phyloP scores from a whole-genome alignment of 495 filamentous ascomycete genomes.

The Annulohypoxylon maeteangense region DNA sequence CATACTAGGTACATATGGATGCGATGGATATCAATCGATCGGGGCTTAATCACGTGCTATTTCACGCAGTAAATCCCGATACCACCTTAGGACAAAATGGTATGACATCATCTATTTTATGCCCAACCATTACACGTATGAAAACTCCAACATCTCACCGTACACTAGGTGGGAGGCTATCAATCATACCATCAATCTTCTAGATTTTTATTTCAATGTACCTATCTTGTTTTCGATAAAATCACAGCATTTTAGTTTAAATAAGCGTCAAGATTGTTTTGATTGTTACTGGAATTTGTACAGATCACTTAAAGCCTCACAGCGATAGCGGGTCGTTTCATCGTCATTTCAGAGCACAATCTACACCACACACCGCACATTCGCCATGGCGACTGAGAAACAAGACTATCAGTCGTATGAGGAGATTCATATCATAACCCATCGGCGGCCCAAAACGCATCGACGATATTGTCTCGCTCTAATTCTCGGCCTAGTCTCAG shows the following conservation, averaged over 20 bases:
- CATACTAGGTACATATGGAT: too few species aligned
- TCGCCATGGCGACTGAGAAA: not conserved
- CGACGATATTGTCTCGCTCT: conserved; percentile 9
- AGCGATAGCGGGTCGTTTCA: not conserved
- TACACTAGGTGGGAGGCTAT: not conserved
- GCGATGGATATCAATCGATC: not conserved
- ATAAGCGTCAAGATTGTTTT: not conserved
- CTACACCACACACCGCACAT: not conserved
- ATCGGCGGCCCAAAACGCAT: not conserved
- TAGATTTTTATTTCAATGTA: not conserved
- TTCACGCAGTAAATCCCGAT: too few species aligned
- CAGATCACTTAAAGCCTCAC: not conserved
- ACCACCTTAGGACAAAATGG: not conserved
- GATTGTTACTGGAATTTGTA: not conserved
- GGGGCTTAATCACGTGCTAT: not conserved
- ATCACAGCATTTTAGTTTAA: not conserved
- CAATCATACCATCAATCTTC: not conserved
- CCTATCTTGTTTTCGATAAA: not conserved
- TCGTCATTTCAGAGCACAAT: not conserved
- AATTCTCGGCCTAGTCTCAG: not conserved
- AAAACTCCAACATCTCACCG: not conserved
- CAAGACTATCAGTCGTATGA: not conserved
- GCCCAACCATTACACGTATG: not conserved
- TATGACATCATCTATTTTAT: conserved; percentile 3
- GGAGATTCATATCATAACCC: not conserved